Evolutionary conservation across 2,329 filamentous ascomycete genomes (phyloP).

Genomic region (Nemania sp.): DNA sequence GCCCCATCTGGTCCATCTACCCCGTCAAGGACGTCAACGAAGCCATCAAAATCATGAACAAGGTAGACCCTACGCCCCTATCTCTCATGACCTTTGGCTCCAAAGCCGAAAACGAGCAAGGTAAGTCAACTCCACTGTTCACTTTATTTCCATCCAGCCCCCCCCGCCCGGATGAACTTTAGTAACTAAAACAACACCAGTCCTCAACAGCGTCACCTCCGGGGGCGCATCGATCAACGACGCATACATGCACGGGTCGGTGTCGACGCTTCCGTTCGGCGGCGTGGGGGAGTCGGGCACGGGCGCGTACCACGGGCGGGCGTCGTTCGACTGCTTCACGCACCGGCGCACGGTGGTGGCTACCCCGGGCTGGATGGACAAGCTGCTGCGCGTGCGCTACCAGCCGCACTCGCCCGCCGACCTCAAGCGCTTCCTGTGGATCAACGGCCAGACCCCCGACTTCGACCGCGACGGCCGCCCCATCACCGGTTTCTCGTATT

Average conservation of each 20-base stretch:
- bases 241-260: conserved; percentile 69
- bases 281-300: conserved; percentile 79
- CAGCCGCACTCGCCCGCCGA: conserved; percentile 59
- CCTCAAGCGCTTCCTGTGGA: conserved; percentile 48
- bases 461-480: conserved; percentile 64
- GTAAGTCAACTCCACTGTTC: conserved; percentile 48
- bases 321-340: conserved; percentile 64
- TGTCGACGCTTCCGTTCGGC: conserved; percentile 77
- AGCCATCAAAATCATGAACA: conserved; percentile 80
- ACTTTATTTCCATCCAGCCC: neutral
- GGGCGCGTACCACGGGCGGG: conserved; percentile 76
- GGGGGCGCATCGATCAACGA: conserved; percentile 70
- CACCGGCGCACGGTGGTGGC: conserved; percentile 57
- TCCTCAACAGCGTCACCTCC: conserved; percentile 65
- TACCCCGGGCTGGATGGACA: conserved; percentile 70
- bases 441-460: conserved; percentile 54
- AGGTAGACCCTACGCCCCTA: conserved; percentile 80
- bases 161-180: too few relatives aligned
- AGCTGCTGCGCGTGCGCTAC: conserved; percentile 68
- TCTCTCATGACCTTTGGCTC: conserved; percentile 84
- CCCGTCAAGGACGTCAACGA: conserved; percentile 80
- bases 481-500: conserved; percentile 57
- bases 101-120: conserved; percentile 73
- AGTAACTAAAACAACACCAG: conserved; percentile 32
- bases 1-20: conserved; percentile 85